phyloP scores from a whole-genome alignment of 176 grass and related monocot species.

The Raddia distichophylla region DNA sequence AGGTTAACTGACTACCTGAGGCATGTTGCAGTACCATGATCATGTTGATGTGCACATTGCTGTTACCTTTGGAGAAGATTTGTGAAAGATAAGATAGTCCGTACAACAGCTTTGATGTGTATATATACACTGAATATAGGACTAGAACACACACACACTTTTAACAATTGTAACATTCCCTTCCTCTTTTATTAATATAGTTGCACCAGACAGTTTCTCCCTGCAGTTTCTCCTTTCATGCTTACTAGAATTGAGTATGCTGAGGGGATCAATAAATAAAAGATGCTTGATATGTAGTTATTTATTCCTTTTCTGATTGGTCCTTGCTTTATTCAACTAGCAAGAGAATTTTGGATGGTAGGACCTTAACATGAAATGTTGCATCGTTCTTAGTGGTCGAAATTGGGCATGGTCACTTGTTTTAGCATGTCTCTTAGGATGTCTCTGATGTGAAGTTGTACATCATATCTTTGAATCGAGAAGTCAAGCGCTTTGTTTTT shows the following conservation, averaged over 20 bases:
- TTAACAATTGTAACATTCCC: neutral
- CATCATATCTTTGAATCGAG: too few relatives aligned
- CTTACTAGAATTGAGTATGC: conserved; percentile 1
- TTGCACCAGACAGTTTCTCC: neutral
- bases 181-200: conserved; percentile 20
- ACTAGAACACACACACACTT: too few relatives aligned
- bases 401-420: neutral
- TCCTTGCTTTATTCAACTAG: conserved; percentile 20
- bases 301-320: conserved; percentile 7
- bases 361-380: conserved; percentile 15
- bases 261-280: conserved; percentile 11
- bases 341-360: neutral
- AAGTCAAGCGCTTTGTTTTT: too few relatives aligned
- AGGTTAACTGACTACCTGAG: too few relatives aligned
- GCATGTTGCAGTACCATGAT: conserved; percentile 23
- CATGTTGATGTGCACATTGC: neutral
- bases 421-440: neutral
- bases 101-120: too few relatives aligned
- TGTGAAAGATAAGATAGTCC: too few relatives aligned
- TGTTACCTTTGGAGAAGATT: too few relatives aligned
- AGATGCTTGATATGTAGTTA: conserved; percentile 16
- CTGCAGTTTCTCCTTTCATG: conserved; percentile 21
- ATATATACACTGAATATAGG: too few relatives aligned
- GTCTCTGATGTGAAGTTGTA: neutral
- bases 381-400: conserved; percentile 4